Evolutionary conservation across 257 asterid species (phyloP), one percentile per base, ranked within the genome.

Genomic region (Penstemon eatonii): DNA sequence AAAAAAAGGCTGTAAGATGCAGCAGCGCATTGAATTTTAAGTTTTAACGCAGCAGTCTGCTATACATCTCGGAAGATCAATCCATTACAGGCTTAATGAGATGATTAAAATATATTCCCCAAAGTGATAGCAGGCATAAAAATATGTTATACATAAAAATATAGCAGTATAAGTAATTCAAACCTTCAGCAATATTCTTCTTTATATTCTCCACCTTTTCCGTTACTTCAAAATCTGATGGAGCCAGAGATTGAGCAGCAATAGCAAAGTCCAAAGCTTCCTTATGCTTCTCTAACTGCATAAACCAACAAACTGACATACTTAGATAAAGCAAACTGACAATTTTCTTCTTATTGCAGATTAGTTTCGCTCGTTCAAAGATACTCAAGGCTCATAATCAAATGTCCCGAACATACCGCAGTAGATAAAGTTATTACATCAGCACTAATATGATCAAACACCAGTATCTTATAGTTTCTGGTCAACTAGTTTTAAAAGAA

Each of bases 241-340:
- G 86, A 78, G 83, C 90, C 75, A 80, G 59, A 47, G 89, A 74
- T 60, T 82, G 95, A 58, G 94, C 91, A 56, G 93, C 91, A 71
- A 76, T 60, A 74, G 96, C 95, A 74, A 84, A 94, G 70, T 94
- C 92, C 78, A 86, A 65, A 6, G 98, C 98, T 71, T 89, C 96
- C 85, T 82, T 82, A 70, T 87, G 90, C 69, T 86, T 85, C 47
- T 85, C 88, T 77, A 87, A 78, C 99, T 94, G 84, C 85, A 78
- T 64, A 36, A 44, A 71, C 12, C 61, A 73, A 55, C 65, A 64
- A 58, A 54, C 72, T 70, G 53, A 59, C 69, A 67, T 37, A 47
- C 33, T 56, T 53, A 66, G 66, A 63, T 19, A 43, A 8, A 68
- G 65, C 5, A 36, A 64, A 63, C 45, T 7, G 70, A 47, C 64